A percentile compares a stretch with the other conserved stretches of the same genome.
Evolutionary conservation across 208 protist genomes (phyloP).

Genomic region (Crithidia fasciculata): DNA sequence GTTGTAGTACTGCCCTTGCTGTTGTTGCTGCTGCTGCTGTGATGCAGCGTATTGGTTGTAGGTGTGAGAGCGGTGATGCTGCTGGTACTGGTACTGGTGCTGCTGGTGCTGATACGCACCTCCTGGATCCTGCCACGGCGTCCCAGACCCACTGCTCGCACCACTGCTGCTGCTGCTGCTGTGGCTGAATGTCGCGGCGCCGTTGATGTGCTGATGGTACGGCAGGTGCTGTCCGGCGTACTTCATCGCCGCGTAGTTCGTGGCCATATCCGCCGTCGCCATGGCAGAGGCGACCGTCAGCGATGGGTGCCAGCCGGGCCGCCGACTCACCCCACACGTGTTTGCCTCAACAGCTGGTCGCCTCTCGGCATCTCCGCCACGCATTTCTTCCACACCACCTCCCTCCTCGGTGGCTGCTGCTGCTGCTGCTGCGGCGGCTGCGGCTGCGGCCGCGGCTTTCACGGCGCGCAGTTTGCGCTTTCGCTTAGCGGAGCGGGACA

Average conservation of each 20-base stretch:
- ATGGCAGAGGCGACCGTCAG: background rate
- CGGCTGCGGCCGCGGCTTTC: constrained; percentile 18
- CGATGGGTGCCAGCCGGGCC: constrained; percentile 32
- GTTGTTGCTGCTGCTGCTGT: background rate
- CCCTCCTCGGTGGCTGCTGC: background rate
- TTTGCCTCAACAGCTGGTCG: constrained; percentile 1
- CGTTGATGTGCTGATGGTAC: background rate
- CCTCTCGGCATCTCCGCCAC: too few relatives aligned
- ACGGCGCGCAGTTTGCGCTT: constrained; percentile 30
- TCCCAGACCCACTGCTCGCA: constrained; percentile 1
- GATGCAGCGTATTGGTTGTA: background rate
- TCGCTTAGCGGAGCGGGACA: constrained; percentile 32
- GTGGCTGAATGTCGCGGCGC: background rate
- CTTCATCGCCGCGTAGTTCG: background rate
- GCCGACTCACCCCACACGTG: constrained; percentile 26
- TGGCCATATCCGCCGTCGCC: constrained; percentile 6
- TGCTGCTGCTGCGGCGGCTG: background rate
- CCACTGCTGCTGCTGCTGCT: constrained; percentile 9
- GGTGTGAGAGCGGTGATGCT: background rate
- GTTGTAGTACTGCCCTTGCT: too few relatives aligned
- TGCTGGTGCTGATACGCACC: constrained; percentile 2
- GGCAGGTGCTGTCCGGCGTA: constrained; percentile 2
- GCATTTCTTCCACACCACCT: background rate
- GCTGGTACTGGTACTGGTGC: constrained; percentile 5
- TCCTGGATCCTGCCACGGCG: background rate